phyloP scores from a whole-genome alignment of 148 eudicot genomes.

The Mesembryanthemum crystallinum region DNA sequence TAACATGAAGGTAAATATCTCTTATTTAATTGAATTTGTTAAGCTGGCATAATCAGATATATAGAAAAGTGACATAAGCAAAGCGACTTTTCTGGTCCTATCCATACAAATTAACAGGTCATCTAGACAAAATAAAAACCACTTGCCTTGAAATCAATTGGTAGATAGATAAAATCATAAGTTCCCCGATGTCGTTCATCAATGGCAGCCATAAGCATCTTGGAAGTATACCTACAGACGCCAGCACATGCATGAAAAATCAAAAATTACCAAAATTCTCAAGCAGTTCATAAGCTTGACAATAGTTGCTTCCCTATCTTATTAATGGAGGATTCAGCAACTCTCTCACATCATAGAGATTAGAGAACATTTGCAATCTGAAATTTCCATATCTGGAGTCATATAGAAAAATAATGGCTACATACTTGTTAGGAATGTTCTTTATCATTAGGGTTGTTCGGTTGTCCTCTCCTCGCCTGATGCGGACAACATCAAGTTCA shows the following conservation, averaged over 20 bases:
- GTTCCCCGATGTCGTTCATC: constrained; percentile 84
- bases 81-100: background rate
- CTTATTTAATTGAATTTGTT: background rate
- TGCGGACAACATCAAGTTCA: constrained; percentile 81
- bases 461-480: constrained; percentile 68
- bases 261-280: background rate
- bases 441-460: constrained; percentile 90
- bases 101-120: background rate
- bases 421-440: constrained; percentile 95
- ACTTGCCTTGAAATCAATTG: constrained; percentile 92
- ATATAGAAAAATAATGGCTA: constrained; percentile 17
- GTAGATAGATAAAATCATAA: constrained; percentile 84
- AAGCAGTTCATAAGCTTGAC: constrained; percentile 1
- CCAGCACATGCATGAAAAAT: background rate
- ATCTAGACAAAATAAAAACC: background rate
- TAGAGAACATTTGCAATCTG: background rate
- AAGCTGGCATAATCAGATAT: background rate
- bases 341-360: background rate
- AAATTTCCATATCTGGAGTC: background rate
- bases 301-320: background rate
- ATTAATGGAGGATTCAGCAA: background rate
- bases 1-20: constrained; percentile 19
- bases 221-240: constrained; percentile 70
- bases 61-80: background rate
- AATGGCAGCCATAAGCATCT: constrained; percentile 91